Conservation (phyloP, 2,329 filamentous ascomycete genomes). For the Aspergillus alliaceus region DNA sequence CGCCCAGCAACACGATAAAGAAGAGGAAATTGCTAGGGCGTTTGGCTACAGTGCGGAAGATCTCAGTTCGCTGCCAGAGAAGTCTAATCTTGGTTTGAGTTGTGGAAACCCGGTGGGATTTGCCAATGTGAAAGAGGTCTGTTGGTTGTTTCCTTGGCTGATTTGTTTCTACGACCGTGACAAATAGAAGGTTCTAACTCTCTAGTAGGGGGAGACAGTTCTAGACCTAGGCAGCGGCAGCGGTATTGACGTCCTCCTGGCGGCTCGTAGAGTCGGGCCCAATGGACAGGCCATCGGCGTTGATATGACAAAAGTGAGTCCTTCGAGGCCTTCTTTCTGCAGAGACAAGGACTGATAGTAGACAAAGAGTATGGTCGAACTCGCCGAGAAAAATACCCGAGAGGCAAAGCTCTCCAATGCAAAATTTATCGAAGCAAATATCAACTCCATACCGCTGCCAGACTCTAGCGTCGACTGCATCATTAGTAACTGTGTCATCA, state of each 20-base stretch:
- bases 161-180: constrained; percentile 49
- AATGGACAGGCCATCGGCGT: constrained; percentile 56
- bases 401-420: constrained; percentile 46
- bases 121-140: constrained; percentile 48
- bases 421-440: constrained; percentile 52
- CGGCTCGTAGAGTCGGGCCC: constrained; percentile 51
- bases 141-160: constrained; percentile 49
- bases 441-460: constrained; percentile 52
- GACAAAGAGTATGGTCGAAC: constrained; percentile 55
- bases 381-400: constrained; percentile 48
- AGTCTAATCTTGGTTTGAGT: constrained; percentile 54
- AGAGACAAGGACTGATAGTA: neutral
- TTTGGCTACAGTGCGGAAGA: constrained; percentile 56
- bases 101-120: constrained; percentile 56
- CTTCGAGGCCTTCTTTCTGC: neutral
- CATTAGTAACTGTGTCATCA: constrained; percentile 65
- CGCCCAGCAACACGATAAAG: constrained; percentile 27
- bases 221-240: constrained; percentile 59
- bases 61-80: constrained; percentile 46
- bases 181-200: constrained; percentile 54
- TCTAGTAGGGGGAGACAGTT: constrained; percentile 60
- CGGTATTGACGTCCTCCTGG: constrained; percentile 60
- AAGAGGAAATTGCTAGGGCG: constrained; percentile 47
- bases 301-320: constrained; percentile 58
- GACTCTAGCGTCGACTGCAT: constrained; percentile 52